phyloP scores from a whole-genome alignment of 257 asterid species.

The Salvia rosmarinus region DNA sequence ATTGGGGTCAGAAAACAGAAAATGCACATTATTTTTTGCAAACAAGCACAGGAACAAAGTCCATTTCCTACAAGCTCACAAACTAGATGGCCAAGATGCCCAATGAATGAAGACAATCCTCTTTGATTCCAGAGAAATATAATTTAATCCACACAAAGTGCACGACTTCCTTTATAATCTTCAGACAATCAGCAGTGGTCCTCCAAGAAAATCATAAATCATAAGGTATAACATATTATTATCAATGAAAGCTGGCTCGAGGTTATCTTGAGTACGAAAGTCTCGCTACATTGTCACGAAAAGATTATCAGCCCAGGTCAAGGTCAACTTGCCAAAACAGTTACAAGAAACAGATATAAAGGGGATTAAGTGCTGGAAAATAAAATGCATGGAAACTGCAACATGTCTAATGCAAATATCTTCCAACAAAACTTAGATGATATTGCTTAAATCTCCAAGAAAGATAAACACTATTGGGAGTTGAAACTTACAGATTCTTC shows the following conservation, averaged over 20 bases:
- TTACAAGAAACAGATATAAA: constrained; percentile 17
- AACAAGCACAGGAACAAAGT: constrained; percentile 28
- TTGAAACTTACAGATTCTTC: constrained; percentile 75
- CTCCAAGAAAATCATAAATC: constrained; percentile 3
- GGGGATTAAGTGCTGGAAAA: constrained; percentile 14
- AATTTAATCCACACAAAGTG: constrained; percentile 19
- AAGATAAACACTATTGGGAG: constrained; percentile 24
- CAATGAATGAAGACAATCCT: constrained; percentile 15
- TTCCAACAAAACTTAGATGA: constrained; percentile 12
- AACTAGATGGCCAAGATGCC: constrained; percentile 9
- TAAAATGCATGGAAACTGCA: neutral
- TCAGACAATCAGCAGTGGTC: constrained; percentile 22
- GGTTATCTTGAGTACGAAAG: neutral
- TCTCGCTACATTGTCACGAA: neutral
- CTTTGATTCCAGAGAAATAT: neutral
- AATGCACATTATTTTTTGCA: constrained; percentile 14
- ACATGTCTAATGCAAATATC: constrained; percentile 14
- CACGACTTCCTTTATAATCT: neutral
- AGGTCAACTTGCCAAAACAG: constrained; percentile 19
- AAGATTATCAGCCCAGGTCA: neutral
- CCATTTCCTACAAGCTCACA: constrained; percentile 23
- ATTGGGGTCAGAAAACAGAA: neutral
- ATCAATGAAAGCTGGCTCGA: neutral
- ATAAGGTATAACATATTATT: neutral
- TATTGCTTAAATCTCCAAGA: constrained; percentile 7